Base-by-base conservation (phyloP, 1,284 basidiomycete genomes). In the Mycena citricolor region DNA sequence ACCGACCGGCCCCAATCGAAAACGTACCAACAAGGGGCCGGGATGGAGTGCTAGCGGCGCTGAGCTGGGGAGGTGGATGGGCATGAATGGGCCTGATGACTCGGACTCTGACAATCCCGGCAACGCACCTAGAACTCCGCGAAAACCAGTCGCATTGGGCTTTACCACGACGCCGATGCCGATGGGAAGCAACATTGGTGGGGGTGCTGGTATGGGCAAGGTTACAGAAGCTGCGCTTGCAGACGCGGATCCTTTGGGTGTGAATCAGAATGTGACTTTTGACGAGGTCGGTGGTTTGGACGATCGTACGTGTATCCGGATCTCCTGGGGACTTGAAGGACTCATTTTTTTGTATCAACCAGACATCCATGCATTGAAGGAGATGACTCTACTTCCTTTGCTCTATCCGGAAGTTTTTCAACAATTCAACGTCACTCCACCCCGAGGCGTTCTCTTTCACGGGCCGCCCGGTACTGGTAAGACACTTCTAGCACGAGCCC, bases 361-460 rank as follows among this genome's bases (percentile, higher is more conserved):
- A 91, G 88, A 99, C 61, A 97, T 99, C 53, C 94, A 97, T 61
- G 90, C 94, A 25, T 71, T 99, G 52, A 99, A 98, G 69, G 97
- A 99, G 64, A 99, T 99, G 97, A 97, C 97, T 0, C 77, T 95
- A 16, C 77, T 99, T 0, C 97, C 97, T 0, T 71, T 99, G 0
- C 73, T 98, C 6, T 99, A 99, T 61, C 97, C 97, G 0, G 97
- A 99, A 66, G 85, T 99, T 8, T 99, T 98, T 64, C 94, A 97
- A 57, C 83, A 86, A 44, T 97, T 99, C 68, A 86, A 84, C 43
- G 83, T 99, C 26, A 97, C 93, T 0, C 97, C 97, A 26, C 97
- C 97, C 3, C 81, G 97, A 36, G 97, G 97, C 45, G 97, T 99
- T 0, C 73, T 99, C 13, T 99, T 99, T 69, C 97, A 97, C 62